Conservation (phyloP, 1,139 yeast genomes). For the Pneumocystis sp. region DNA sequence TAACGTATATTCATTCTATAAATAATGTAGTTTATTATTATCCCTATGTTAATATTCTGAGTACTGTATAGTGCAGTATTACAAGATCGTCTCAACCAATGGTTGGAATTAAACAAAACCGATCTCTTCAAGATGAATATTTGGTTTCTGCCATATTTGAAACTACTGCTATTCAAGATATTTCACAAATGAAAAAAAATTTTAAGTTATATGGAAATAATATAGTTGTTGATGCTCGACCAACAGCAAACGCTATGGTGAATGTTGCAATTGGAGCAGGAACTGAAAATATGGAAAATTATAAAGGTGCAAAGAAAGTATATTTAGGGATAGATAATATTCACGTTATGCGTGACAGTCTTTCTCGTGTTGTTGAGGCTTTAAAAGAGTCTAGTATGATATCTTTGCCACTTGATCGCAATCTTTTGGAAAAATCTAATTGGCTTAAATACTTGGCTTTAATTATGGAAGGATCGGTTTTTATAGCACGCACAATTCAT, state of each 20-base stretch:
- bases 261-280: conserved; percentile 97
- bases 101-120: conserved; percentile 73
- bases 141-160: conserved; percentile 58
- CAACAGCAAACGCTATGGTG: conserved; percentile 88
- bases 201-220: conserved; percentile 32
- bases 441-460: conserved; percentile 68
- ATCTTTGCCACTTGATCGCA: conserved; percentile 31
- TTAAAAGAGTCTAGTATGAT: conserved; percentile 55
- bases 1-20: conserved; percentile 57
- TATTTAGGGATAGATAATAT: conserved; percentile 88
- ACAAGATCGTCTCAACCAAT: conserved; percentile 87
- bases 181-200: not conserved
- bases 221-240: conserved; percentile 78
- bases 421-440: conserved; percentile 44
- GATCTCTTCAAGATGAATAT: conserved; percentile 85
- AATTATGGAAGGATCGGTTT: conserved; percentile 60
- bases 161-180: conserved; percentile 23
- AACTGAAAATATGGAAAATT: conserved; percentile 80
- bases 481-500: conserved; percentile 64
- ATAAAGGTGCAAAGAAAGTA: conserved; percentile 49
- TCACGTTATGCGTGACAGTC: conserved; percentile 83
- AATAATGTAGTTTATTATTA: conserved; percentile 24
- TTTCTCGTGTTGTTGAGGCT: conserved; percentile 46
- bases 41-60: not conserved
- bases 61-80: conserved; percentile 40